phyloP scores from a whole-genome alignment of 2,329 filamentous ascomycete species.

The Whalleya microplaca region DNA sequence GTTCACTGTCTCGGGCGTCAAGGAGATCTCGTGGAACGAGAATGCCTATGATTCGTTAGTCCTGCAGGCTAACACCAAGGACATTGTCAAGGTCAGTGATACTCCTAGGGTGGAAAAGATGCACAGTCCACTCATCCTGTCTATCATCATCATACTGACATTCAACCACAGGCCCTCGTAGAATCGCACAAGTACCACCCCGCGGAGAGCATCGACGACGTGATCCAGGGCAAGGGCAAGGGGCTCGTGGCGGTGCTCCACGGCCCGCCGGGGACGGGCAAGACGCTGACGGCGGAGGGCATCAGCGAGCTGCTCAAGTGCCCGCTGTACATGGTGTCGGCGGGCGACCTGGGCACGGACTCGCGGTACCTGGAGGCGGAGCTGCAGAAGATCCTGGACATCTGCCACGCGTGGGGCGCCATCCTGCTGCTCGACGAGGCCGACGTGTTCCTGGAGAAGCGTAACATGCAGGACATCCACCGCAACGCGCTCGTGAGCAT shows the following conservation, averaged over 20 bases:
- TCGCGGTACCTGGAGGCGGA: constrained; percentile 73
- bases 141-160: constrained; percentile 4
- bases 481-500: constrained; percentile 86
- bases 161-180: constrained; percentile 64
- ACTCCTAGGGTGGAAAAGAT: background rate
- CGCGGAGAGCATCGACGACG: constrained; percentile 80
- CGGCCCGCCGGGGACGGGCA: constrained; percentile 84
- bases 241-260: constrained; percentile 83
- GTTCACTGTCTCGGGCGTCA: constrained; percentile 77
- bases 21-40: constrained; percentile 83
- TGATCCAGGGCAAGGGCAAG: constrained; percentile 83
- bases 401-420: constrained; percentile 84
- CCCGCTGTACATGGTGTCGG: constrained; percentile 81
- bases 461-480: constrained; percentile 81
- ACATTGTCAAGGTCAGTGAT: constrained; percentile 63
- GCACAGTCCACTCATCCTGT: background rate
- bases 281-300: constrained; percentile 85
- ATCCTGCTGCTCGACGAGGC: constrained; percentile 86
- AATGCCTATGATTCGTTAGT: constrained; percentile 83
- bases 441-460: constrained; percentile 82
- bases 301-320: constrained; percentile 83
- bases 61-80: constrained; percentile 63
- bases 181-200: constrained; percentile 83
- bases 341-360: constrained; percentile 81
- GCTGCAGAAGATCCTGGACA: constrained; percentile 81